Evolutionary conservation across 768 basidiomycete genomes (phyloP).

Genomic region (Chalciporus sphaerocephalus): DNA sequence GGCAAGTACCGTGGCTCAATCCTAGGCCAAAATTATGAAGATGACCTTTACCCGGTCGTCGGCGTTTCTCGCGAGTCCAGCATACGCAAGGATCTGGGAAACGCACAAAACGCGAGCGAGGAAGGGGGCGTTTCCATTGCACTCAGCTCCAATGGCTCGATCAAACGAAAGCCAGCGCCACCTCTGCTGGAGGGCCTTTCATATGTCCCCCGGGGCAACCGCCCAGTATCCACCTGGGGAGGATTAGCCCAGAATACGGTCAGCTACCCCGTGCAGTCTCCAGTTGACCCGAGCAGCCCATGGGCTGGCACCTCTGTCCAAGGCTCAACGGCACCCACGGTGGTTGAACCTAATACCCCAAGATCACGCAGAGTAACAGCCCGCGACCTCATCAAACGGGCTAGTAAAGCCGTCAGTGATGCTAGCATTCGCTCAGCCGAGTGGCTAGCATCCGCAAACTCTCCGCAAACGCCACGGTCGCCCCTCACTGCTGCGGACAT

Average conservation of each 20-base stretch:
- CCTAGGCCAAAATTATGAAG: constrained; percentile 19
- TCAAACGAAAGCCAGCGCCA: constrained; percentile 30
- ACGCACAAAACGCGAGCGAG: constrained; percentile 7
- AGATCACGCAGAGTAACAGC: constrained; percentile 13
- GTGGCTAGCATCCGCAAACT: constrained; percentile 25
- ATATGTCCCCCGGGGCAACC: constrained; percentile 3
- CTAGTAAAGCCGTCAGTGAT: constrained; percentile 23
- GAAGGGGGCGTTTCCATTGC: constrained; percentile 6
- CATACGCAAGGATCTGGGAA: constrained; percentile 5
- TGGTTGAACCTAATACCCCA: constrained; percentile 5
- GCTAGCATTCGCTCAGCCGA: constrained; percentile 30
- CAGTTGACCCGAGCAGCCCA: constrained; percentile 8
- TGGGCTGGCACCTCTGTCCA: constrained; percentile 2
- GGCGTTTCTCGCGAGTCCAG: constrained; percentile 25
- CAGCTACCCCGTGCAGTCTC: neutral
- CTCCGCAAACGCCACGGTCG: constrained; percentile 8
- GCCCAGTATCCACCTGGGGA: constrained; percentile 20
- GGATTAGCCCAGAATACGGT: constrained; percentile 14
- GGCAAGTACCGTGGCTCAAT: constrained; percentile 27
- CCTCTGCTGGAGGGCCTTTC: constrained; percentile 21
- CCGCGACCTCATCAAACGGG: constrained; percentile 17
- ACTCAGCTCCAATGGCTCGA: constrained; percentile 20
- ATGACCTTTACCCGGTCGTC: constrained; percentile 21
- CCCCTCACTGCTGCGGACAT: constrained; percentile 21
- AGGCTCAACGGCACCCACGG: neutral